Evolutionary conservation across 441 rosid genomes (phyloP).

Genomic region (Euphorbia schlechtendalii): DNA sequence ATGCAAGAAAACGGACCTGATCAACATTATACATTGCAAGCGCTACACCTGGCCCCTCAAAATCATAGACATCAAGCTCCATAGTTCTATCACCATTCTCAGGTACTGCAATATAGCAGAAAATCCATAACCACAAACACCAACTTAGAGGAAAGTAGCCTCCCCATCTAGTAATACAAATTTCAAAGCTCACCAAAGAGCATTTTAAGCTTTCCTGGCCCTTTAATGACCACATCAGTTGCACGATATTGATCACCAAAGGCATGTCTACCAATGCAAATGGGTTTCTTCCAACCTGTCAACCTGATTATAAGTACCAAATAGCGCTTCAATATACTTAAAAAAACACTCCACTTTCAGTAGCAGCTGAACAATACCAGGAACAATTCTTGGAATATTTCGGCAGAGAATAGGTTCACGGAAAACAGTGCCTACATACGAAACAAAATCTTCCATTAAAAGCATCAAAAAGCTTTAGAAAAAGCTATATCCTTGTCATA

Average conservation of each 20-base stretch:
- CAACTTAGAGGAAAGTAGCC: slow-evolving; percentile 2
- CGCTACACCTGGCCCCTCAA: slow-evolving; percentile 91
- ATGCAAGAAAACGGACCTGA: slow-evolving; percentile 43
- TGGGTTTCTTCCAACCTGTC: slow-evolving; percentile 91
- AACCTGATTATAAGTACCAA: slow-evolving; percentile 19
- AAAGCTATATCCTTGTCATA: neutral
- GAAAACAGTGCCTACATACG: slow-evolving; percentile 75
- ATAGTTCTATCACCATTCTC: slow-evolving; percentile 47
- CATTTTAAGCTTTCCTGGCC: slow-evolving; percentile 92
- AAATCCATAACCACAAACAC: slow-evolving; percentile 11
- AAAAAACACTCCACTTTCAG: neutral
- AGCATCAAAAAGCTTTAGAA: neutral
- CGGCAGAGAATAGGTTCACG: slow-evolving; percentile 88
- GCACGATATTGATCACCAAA: slow-evolving; percentile 98
- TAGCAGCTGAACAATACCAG: slow-evolving; percentile 42
- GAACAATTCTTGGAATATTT: slow-evolving; percentile 83
- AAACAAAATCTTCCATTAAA: slow-evolving; percentile 19
- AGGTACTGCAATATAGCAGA: slow-evolving; percentile 42
- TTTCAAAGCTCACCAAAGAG: slow-evolving; percentile 58
- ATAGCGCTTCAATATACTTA: slow-evolving; percentile 13
- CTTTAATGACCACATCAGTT: slow-evolving; percentile 58
- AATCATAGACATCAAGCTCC: slow-evolving; percentile 75
- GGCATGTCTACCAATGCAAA: slow-evolving; percentile 98
- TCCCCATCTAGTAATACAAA: slow-evolving; percentile 16
- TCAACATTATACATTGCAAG: slow-evolving; percentile 96